Evolutionary conservation across 148 eudicot species (phyloP).

Genomic region (Selenicereus undatus): DNA sequence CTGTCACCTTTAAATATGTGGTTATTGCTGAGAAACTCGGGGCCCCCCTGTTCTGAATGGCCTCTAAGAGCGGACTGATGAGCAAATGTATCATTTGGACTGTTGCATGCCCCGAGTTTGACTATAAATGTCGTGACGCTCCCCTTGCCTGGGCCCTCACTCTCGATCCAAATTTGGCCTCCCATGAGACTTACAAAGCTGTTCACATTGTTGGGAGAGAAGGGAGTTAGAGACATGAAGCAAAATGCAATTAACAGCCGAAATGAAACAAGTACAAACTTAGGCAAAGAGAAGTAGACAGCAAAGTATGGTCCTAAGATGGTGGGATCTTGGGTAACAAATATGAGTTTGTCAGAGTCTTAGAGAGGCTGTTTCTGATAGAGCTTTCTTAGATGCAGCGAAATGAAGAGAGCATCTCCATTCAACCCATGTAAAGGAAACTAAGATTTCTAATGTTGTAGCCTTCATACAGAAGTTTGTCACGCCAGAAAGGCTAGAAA

Average conservation of each 20-base stretch:
- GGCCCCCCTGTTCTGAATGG: constrained; percentile 16
- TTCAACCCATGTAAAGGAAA: neutral
- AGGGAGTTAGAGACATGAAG: too few relatives aligned
- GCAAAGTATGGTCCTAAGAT: constrained; percentile 4
- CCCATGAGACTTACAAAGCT: neutral
- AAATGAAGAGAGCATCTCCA: neutral
- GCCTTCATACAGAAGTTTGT: too few relatives aligned
- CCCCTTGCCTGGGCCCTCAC: constrained; percentile 81
- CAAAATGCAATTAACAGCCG: too few relatives aligned
- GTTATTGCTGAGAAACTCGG: constrained; percentile 24
- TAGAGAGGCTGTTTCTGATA: neutral
- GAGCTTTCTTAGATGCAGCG: neutral
- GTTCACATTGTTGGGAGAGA: too few relatives aligned
- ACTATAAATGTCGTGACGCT: constrained; percentile 55
- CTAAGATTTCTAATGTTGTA: neutral
- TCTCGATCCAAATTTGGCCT: constrained; percentile 85
- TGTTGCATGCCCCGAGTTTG: constrained; percentile 56
- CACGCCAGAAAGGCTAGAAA: neutral
- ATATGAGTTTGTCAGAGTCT: too few relatives aligned
- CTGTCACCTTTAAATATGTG: constrained; percentile 19
- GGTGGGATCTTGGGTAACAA: neutral
- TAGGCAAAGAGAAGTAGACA: too few relatives aligned
- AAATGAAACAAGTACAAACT: too few relatives aligned
- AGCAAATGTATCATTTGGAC: constrained; percentile 17
- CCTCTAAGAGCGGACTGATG: constrained; percentile 25